Conservation (phyloP, 2,329 filamentous ascomycete species). For the Alternaria arborescens region DNA sequence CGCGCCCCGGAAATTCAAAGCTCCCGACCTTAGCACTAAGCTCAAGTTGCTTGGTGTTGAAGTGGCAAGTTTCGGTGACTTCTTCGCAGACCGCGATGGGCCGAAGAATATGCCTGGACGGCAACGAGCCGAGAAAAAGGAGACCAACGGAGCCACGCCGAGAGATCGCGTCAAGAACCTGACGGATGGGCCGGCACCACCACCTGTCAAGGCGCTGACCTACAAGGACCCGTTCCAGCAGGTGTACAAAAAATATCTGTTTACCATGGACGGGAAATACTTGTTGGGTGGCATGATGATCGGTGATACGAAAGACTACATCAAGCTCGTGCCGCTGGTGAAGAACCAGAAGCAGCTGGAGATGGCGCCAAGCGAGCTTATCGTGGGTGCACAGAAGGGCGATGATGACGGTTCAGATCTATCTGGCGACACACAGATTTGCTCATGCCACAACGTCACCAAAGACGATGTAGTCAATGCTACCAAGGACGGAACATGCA, state of each 20-base stretch:
- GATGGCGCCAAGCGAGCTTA: conserved; percentile 80
- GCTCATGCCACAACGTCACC: conserved; percentile 90
- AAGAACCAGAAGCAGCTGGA: conserved; percentile 84
- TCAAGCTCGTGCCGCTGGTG: conserved; percentile 87
- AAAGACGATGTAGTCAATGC: conserved; percentile 79
- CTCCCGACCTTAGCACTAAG: conserved; percentile 89
- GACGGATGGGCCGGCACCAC: conserved; percentile 64
- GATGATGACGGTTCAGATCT: conserved; percentile 82
- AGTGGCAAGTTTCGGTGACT: conserved; percentile 92
- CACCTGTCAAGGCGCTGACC: conserved; percentile 80
- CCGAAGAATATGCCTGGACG: conserved; percentile 76
- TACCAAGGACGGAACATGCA: conserved; percentile 82
- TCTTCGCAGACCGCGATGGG: conserved; percentile 87
- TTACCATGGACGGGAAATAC: conserved; percentile 88
- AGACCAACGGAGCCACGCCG: conserved; percentile 39
- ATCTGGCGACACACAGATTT: conserved; percentile 86
- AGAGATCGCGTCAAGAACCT: conserved; percentile 60
- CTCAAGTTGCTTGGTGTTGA: conserved; percentile 89
- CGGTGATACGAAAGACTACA: conserved; percentile 87
- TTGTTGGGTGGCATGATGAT: conserved; percentile 98
- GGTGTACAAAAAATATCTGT: conserved; percentile 93
- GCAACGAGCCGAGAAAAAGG: conserved; percentile 57
- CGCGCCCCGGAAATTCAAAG: conserved; percentile 73
- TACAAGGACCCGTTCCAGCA: conserved; percentile 90
- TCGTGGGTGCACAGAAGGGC: conserved; percentile 77